phyloP scores from a whole-genome alignment of 495 filamentous ascomycete genomes.

The Cercophora samala region DNA sequence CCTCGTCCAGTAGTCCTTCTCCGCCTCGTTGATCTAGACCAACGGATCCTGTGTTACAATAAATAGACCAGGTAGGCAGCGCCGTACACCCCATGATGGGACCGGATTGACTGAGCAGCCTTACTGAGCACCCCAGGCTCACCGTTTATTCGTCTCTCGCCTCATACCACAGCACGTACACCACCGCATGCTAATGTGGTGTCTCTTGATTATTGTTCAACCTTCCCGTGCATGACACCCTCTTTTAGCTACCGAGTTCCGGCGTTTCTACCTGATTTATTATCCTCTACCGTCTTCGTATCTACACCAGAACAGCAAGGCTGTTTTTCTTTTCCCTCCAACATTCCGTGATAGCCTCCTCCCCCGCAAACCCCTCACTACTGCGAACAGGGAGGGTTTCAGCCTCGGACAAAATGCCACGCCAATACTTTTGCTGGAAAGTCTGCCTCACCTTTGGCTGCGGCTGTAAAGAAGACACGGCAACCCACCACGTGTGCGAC shows the following conservation, averaged over 20 bases:
- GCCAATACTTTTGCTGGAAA: slow-evolving; percentile 29
- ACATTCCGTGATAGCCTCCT: neutral
- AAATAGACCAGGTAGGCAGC: too few species aligned
- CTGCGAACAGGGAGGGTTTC: neutral
- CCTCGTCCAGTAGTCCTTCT: too few species aligned
- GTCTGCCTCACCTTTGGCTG: slow-evolving; percentile 27
- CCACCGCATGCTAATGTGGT: neutral
- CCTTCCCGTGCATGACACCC: neutral
- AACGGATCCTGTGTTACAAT: too few species aligned
- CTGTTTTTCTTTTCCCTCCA: neutral
- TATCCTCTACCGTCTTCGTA: neutral
- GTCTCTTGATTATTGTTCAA: neutral
- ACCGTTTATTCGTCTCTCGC: neutral
- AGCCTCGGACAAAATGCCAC: slow-evolving; percentile 15
- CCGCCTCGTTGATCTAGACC: neutral
- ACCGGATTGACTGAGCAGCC: too few species aligned
- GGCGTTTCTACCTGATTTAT: neutral
- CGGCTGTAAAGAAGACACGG: slow-evolving; percentile 23
- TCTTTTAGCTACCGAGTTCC: neutral
- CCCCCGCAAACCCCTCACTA: slow-evolving; percentile 4
- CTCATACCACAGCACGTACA: neutral
- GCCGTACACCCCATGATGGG: too few species aligned
- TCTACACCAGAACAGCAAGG: neutral
- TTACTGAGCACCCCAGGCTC: too few species aligned
- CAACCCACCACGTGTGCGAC: slow-evolving; percentile 23